Evolutionary conservation across 805 yeast genomes (phyloP).

Genomic region (Pichia membranifaciens): DNA sequence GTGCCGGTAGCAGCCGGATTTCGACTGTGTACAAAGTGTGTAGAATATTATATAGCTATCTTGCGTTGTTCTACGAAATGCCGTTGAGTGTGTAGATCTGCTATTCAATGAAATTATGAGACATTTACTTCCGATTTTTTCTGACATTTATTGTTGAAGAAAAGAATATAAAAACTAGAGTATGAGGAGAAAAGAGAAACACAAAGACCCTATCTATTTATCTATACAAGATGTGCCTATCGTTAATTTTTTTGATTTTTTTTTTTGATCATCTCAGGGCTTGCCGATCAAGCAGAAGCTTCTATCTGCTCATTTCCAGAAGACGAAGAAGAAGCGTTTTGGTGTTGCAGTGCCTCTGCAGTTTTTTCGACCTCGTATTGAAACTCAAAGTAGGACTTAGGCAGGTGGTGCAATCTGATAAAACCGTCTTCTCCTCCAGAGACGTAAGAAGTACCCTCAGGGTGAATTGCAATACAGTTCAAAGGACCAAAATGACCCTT

Average conservation of each 20-base stretch:
- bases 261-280: neutral
- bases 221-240: neutral
- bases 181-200: neutral
- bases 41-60: too few species aligned
- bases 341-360: constrained; percentile 35
- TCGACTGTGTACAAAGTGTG: too few species aligned
- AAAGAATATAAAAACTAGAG: constrained; percentile 1
- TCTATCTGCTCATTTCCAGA: constrained; percentile 7
- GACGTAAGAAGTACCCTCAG: constrained; percentile 88
- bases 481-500: constrained; percentile 99
- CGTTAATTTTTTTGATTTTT: too few species aligned
- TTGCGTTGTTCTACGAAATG: neutral
- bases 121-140: neutral
- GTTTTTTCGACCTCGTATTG: constrained; percentile 87
- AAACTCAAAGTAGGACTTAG: constrained; percentile 88
- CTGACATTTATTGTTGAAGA: neutral
- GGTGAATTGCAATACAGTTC: constrained; percentile 89
- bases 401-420: constrained; percentile 89
- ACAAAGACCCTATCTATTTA: neutral
- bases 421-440: constrained; percentile 99
- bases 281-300: constrained; percentile 6
- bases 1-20: too few species aligned
- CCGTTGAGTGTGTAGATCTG: neutral
- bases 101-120: neutral
- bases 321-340: constrained; percentile 3